These are phyloP conservation scores for Vigna hirtella DNA, from an alignment of 306 rosid genomes.

Conservation along the genomic window DNA sequence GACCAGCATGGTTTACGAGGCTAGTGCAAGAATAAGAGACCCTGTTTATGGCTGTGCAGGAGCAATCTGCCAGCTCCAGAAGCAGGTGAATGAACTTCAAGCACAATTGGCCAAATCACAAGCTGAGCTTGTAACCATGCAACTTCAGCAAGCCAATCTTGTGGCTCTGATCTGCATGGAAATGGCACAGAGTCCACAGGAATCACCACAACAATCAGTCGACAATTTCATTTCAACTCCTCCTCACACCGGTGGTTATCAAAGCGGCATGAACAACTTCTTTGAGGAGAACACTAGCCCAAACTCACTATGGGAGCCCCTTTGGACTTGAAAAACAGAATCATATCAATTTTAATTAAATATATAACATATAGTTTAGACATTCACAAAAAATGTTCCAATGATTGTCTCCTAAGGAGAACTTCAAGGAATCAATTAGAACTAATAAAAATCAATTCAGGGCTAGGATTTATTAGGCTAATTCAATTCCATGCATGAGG, in stretches of 20 bases:
- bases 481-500: conserved; percentile 18
- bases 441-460: conserved; percentile 40
- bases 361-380: not conserved
- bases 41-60: conserved; percentile 96
- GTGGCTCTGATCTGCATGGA: conserved; percentile 82
- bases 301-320: conserved; percentile 71
- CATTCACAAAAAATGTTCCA: conserved; percentile 25
- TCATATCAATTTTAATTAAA: conserved; percentile 6
- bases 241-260: conserved; percentile 41
- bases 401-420: conserved; percentile 76
- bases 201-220: conserved; percentile 57
- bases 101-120: conserved; percentile 88
- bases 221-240: conserved; percentile 51
- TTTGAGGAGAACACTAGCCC: conserved; percentile 57
- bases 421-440: conserved; percentile 41
- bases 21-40: conserved; percentile 86
- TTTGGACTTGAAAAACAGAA: conserved; percentile 69
- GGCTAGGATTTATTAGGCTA: conserved; percentile 36
- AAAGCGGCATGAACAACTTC: conserved; percentile 52
- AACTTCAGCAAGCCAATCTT: conserved; percentile 83
- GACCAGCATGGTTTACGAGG: conserved; percentile 94
- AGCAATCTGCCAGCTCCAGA: conserved; percentile 85
- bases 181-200: conserved; percentile 64
- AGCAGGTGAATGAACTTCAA: conserved; percentile 84
- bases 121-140: conserved; percentile 84